These are phyloP conservation scores for Sclerotinia trifoliorum DNA, from an alignment of 2,329 filamentous ascomycete genomes.

Conservation along the genomic window DNA sequence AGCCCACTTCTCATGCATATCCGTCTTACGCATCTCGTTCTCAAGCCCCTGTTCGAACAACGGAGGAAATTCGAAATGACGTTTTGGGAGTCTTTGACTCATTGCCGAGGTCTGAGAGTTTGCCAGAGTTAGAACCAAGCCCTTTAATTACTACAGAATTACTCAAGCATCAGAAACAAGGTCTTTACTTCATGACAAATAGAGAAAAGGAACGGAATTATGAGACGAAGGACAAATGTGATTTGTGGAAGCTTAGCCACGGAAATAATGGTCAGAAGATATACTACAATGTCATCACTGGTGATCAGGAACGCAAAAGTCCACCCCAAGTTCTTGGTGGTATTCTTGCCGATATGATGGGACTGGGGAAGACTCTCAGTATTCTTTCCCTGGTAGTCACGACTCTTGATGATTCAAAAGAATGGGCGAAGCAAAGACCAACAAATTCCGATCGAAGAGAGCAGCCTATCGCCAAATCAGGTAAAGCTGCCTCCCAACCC, in stretches of 20 bases:
- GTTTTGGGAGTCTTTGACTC: conserved; percentile 87
- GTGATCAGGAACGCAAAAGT: conserved; percentile 56
- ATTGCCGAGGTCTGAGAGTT: conserved; percentile 69
- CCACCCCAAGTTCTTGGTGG: conserved; percentile 70
- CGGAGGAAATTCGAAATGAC: conserved; percentile 83
- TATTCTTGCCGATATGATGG: conserved; percentile 84
- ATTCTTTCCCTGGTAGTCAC: conserved; percentile 74
- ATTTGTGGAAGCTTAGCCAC: conserved; percentile 70
- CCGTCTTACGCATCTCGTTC: conserved; percentile 40
- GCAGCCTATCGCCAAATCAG: conserved; percentile 35
- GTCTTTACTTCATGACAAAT: conserved; percentile 78
- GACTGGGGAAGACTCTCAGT: conserved; percentile 82
- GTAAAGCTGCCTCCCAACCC: conserved; percentile 34
- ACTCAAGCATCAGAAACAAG: conserved; percentile 86
- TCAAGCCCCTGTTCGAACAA: conserved; percentile 54
- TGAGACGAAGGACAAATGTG: conserved; percentile 57
- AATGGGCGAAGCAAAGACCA: conserved; percentile 59
- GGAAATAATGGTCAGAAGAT: conserved; percentile 55
- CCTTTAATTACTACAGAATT: conserved; percentile 63
- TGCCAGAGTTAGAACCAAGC: conserved; percentile 71
- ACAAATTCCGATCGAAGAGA: conserved; percentile 36
- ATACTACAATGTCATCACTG: conserved; percentile 86
- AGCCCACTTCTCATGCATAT: conserved; percentile 35
- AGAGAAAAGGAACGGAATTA: conserved; percentile 68
- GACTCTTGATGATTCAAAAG: conserved; percentile 59